Base-by-base conservation (phyloP, 768 basidiomycete genomes). In the Calocybe indica region DNA sequence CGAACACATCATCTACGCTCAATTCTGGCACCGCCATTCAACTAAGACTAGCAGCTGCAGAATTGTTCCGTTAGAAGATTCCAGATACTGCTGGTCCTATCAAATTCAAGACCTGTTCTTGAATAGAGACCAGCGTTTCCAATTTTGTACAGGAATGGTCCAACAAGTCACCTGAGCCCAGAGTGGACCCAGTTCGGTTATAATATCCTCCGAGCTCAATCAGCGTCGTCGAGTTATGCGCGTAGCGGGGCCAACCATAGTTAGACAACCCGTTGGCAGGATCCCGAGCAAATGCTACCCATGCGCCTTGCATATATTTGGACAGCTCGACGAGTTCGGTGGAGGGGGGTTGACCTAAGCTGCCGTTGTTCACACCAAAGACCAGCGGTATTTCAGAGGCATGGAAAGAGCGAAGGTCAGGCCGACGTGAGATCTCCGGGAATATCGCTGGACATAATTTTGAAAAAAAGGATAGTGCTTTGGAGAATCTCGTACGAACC, bases 271-370 rank as follows among this genome's bases (percentile, higher is more conserved):
- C 67, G 6, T 60, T 43, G 14, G 40, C 32, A 3, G 69, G 69
- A 49, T 69, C 59, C 22, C 62, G 56, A 15, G 68, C 69, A 45
- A 71, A 71, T 7, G 62, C 56, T 2, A 68, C 65, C 69, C 69
- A 71, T 2, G 64, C 66, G 7, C 54, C 52, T 49, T 68, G 67
- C 2, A 68, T 52, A 46, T 60, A 62, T 40, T 50, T 53, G 1
- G 69, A 69, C 7, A 69, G 58, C 1, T 57, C 59, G 6, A 66
- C 64, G 5, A 15, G 12, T 43, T 43, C 42, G 12, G 42, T 32
- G 35, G 42, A 30, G 57, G 55, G 58, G 45, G 59, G 34, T 22
- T 22, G 22, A 22, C 22, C 22, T 22, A 22, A 22, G 22, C 22
- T 22, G 22, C 2, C 22, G 22, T 59, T 61, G 51, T 60, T 63